Percentiles rank a stretch among this genome's conserved stretches.
Evolutionary conservation across 768 basidiomycete genomes (phyloP).

Genomic region (Suillus paluster): DNA sequence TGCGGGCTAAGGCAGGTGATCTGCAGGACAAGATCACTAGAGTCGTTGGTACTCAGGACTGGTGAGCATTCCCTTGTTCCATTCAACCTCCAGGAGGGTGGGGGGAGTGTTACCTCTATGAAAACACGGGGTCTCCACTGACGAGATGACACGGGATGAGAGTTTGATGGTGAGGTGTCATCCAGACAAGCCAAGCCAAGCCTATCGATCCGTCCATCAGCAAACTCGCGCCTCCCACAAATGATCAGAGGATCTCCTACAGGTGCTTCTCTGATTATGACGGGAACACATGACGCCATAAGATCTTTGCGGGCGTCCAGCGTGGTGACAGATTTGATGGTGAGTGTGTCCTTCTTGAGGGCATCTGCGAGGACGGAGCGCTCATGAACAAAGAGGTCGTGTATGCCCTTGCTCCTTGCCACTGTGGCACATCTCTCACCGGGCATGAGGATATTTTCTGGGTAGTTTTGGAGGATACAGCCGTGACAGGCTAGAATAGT

Average conservation of each 20-base stretch:
- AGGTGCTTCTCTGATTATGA: background rate
- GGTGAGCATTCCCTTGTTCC: background rate
- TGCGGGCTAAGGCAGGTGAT: too few relatives aligned
- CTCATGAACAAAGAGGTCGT: background rate
- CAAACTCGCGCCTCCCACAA: background rate
- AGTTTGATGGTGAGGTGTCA: background rate
- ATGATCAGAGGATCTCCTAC: background rate
- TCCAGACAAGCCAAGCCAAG: background rate
- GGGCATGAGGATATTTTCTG: background rate
- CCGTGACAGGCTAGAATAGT: background rate
- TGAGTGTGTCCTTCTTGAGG: background rate
- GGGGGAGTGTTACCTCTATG: background rate
- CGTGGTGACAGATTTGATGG: background rate
- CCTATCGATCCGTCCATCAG: background rate
- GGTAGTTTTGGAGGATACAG: background rate
- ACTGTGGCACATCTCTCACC: background rate
- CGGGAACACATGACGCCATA: background rate
- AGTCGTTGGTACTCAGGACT: background rate
- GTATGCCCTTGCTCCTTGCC: constrained; percentile 2
- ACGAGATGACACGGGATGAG: background rate
- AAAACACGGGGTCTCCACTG: background rate
- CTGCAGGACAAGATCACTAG: background rate
- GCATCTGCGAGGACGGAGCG: background rate
- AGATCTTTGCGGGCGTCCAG: background rate
- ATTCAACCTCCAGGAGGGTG: background rate